phyloP scores from a whole-genome alignment of 768 basidiomycete species.

The Suillus discolor region DNA sequence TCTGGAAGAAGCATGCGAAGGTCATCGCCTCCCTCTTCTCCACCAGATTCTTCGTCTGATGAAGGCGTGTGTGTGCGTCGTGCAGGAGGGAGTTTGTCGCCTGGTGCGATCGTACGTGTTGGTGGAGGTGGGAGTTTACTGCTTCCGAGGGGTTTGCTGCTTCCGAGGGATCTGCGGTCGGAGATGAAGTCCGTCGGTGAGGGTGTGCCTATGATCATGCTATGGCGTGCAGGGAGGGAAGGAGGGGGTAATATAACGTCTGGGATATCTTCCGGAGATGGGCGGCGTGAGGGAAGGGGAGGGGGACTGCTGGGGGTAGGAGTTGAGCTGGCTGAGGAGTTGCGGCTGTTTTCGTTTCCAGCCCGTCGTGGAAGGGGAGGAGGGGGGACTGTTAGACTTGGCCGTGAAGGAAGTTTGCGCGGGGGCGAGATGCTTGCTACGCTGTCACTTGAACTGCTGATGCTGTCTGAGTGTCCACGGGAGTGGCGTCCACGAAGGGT shows the following conservation, averaged over 20 bases:
- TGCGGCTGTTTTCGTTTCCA: constrained; percentile 1
- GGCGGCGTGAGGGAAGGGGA: constrained; percentile 45
- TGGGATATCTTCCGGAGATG: constrained; percentile 9
- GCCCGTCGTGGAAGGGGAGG: constrained; percentile 23
- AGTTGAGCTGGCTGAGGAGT: constrained; percentile 12
- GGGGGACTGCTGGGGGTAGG: constrained; percentile 28
- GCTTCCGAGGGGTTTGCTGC: constrained; percentile 31
- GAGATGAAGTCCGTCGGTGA: background rate
- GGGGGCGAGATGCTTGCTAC: constrained; percentile 12
- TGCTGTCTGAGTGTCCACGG: constrained; percentile 16
- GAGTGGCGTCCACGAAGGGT: constrained; percentile 13
- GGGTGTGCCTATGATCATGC: constrained; percentile 21
- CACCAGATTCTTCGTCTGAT: constrained; percentile 57
- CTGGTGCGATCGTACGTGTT: constrained; percentile 67
- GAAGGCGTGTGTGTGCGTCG: constrained; percentile 47
- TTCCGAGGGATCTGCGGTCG: constrained; percentile 30
- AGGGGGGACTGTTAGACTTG: constrained; percentile 19
- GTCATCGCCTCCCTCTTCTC: constrained; percentile 52
- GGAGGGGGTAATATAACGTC: constrained; percentile 20
- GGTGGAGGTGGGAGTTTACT: constrained; percentile 69
- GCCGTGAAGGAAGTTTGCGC: constrained; percentile 27
- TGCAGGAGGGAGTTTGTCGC: constrained; percentile 69
- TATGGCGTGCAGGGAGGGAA: constrained; percentile 43
- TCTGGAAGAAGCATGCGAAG: constrained; percentile 60
- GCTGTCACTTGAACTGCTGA: constrained; percentile 27